Conservation (phyloP, 2,329 filamentous ascomycete species). For the Penicillium sp. region DNA sequence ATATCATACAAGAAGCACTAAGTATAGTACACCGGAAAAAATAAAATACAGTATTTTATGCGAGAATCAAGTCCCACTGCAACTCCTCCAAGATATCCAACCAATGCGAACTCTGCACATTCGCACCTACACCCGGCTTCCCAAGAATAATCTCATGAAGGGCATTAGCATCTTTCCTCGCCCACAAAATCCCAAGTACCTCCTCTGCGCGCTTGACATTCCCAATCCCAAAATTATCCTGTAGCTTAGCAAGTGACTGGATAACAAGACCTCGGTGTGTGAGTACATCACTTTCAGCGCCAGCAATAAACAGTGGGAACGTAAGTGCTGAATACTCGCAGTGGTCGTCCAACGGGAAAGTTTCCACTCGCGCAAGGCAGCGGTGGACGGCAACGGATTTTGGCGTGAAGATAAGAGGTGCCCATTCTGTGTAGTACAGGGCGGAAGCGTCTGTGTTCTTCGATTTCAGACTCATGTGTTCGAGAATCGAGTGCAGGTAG, state of each 20-base stretch:
- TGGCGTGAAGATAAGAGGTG: slow-evolving; percentile 25
- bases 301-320: slow-evolving; percentile 40
- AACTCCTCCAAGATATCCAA: slow-evolving; percentile 33
- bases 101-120: slow-evolving; percentile 26
- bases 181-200: slow-evolving; percentile 30
- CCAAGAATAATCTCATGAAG: not conserved
- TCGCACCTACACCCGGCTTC: not conserved
- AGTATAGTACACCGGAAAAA: not conserved
- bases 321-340: slow-evolving; percentile 41
- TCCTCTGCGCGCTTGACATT: slow-evolving; percentile 37
- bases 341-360: slow-evolving; percentile 31
- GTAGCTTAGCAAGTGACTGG: slow-evolving; percentile 28
- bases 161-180: slow-evolving; percentile 15
- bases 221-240: slow-evolving; percentile 38
- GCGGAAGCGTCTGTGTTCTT: not conserved
- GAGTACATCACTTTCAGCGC: slow-evolving; percentile 30
- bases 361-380: slow-evolving; percentile 28
- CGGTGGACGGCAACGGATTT: slow-evolving; percentile 30
- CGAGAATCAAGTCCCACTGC: slow-evolving; percentile 36
- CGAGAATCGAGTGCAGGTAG: slow-evolving; percentile 38
- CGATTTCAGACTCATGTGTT: slow-evolving; percentile 23
- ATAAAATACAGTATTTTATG: slow-evolving; percentile 10
- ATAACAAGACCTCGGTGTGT: slow-evolving; percentile 28
- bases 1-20: not conserved
- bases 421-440: slow-evolving; percentile 3